phyloP scores from a whole-genome alignment of 2,329 filamentous ascomycete genomes.

The Uncinocarpus reesii region DNA sequence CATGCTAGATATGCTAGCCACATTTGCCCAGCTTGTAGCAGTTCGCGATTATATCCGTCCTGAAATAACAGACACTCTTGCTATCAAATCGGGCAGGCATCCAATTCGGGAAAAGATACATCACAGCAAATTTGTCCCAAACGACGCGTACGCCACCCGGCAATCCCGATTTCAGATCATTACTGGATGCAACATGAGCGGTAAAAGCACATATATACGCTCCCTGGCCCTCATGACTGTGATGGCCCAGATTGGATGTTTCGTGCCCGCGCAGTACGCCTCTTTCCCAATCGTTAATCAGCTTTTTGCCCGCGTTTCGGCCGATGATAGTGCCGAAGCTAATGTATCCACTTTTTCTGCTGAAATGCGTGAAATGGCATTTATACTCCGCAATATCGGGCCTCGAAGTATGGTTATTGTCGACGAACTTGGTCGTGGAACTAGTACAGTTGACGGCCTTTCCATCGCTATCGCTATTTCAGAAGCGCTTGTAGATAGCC shows the following conservation, averaged over 20 bases:
- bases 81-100: conserved; percentile 64
- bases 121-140: conserved; percentile 63
- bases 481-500: conserved; percentile 71
- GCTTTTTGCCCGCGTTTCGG: conserved; percentile 77
- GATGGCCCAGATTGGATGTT: conserved; percentile 89
- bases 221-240: conserved; percentile 73
- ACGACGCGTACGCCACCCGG: conserved; percentile 76
- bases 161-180: conserved; percentile 83
- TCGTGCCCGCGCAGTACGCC: conserved; percentile 77
- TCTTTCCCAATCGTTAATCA: conserved; percentile 69
- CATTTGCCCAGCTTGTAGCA: conserved; percentile 65
- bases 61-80: conserved; percentile 56
- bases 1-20: conserved; percentile 72
- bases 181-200: conserved; percentile 96
- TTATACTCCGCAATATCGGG: conserved; percentile 77
- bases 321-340: conserved; percentile 76
- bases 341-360: conserved; percentile 89
- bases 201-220: conserved; percentile 90
- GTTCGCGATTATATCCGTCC: conserved; percentile 59
- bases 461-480: conserved; percentile 84
- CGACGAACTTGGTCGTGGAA: conserved; percentile 85
- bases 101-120: conserved; percentile 68
- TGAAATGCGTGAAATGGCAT: conserved; percentile 93
- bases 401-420: conserved; percentile 68
- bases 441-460: conserved; percentile 76